Evolutionary conservation across 805 yeast genomes (phyloP).

Genomic region (Saccharomyces mikatae): DNA sequence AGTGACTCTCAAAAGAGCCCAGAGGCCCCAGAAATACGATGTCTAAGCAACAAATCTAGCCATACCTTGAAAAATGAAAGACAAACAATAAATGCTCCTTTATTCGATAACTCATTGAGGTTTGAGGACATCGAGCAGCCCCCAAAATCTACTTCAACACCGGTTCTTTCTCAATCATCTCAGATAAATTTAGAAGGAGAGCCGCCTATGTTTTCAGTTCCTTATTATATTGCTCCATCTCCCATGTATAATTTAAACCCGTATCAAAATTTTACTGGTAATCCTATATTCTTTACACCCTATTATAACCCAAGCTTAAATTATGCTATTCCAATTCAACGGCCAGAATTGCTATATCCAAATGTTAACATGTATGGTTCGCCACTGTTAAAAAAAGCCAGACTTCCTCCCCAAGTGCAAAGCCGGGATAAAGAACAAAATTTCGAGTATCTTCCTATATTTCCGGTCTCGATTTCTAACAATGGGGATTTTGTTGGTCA

Average conservation of each 20-base stretch:
- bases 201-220: not conserved
- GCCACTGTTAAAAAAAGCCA: not conserved
- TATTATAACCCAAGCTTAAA: not conserved
- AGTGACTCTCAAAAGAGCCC: not conserved
- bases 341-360: not conserved
- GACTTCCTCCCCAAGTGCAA: not conserved
- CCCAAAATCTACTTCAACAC: slow-evolving; percentile 28
- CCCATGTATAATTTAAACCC: not conserved
- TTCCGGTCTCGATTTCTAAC: not conserved
- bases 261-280: not conserved
- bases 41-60: not conserved
- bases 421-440: not conserved
- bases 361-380: not conserved
- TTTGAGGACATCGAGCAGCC: slow-evolving; percentile 26
- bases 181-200: not conserved
- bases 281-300: not conserved
- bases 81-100: not conserved
- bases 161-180: slow-evolving; percentile 2
- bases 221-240: not conserved
- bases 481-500: not conserved
- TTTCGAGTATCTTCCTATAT: not conserved
- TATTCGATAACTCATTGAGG: slow-evolving; percentile 15
- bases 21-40: not conserved
- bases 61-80: not conserved
- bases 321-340: not conserved